A percentile compares a stretch with the other conserved stretches of the same genome.
These are phyloP conservation scores for Spiraea crenata DNA, from an alignment of 331 rosid genomes.

Conservation along the genomic window DNA sequence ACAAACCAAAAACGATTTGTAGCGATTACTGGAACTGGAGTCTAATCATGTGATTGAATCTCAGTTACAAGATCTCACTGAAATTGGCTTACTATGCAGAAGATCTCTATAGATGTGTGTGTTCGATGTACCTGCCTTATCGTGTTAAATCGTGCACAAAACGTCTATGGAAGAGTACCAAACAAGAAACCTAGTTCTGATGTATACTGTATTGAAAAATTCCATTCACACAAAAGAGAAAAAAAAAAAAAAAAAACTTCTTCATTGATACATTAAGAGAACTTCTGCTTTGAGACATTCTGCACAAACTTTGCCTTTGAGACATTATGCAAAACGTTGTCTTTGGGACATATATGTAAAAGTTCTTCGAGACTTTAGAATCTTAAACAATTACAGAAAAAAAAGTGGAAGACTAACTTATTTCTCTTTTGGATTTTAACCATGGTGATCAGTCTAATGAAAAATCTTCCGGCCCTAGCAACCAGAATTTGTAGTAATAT, in stretches of 20 bases:
- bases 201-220: too few species aligned
- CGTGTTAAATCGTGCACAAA: too few species aligned
- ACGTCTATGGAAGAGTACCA: not conserved
- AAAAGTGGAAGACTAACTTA: slow-evolving; percentile 15
- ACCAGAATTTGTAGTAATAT: slow-evolving; percentile 16
- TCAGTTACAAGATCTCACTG: not conserved
- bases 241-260: too few species aligned
- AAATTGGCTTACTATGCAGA: not conserved
- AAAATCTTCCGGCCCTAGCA: slow-evolving; percentile 11
- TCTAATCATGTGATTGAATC: not conserved
- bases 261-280: too few species aligned
- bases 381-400: not conserved
- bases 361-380: not conserved
- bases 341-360: too few species aligned
- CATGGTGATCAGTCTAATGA: not conserved
- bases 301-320: not conserved
- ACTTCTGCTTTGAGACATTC: not conserved
- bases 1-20: not conserved
- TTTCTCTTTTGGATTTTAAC: slow-evolving; percentile 10
- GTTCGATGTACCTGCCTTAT: too few species aligned
- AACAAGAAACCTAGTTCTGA: too few species aligned
- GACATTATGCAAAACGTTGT: too few species aligned
- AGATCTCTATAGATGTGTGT: not conserved
- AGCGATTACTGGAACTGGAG: not conserved
- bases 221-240: too few species aligned